Percentiles rank a stretch among this genome's conserved stretches.
These are phyloP conservation scores for Alternaria postmessia DNA, from an alignment of 2,329 filamentous ascomycete species.

Conservation along the genomic window DNA sequence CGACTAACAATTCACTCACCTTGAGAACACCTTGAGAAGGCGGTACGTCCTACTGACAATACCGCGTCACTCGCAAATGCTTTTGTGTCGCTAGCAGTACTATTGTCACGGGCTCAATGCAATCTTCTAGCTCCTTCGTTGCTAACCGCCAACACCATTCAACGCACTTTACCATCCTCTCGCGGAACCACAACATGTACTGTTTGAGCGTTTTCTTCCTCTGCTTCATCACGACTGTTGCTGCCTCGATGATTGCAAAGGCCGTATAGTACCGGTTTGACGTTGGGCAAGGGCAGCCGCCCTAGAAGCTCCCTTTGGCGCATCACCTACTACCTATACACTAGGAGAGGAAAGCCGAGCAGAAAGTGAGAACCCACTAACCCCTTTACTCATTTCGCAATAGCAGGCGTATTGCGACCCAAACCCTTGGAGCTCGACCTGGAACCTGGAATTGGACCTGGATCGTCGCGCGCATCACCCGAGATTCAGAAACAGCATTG, in stretches of 20 bases:
- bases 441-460: constrained; percentile 1
- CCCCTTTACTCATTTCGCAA: not conserved
- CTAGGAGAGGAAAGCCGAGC: not conserved
- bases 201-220: not conserved
- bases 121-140: constrained; percentile 6
- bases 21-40: not conserved
- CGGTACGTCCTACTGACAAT: not conserved
- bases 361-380: not conserved
- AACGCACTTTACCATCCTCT: not conserved
- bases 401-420: not conserved
- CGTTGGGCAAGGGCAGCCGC: not conserved
- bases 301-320: not conserved
- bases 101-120: not conserved
- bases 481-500: constrained; percentile 7
- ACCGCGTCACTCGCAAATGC: not conserved
- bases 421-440: constrained; percentile 6
- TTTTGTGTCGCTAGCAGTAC: not conserved
- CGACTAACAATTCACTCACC: not conserved
- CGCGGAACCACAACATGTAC: not conserved
- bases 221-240: not conserved
- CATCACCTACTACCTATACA: not conserved
- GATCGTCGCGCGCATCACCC: constrained; percentile 12
- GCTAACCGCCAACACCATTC: not conserved
- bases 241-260: not conserved
- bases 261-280: not conserved